Evolutionary conservation across 129 eudicot genomes (phyloP), one percentile per base, ranked within the genome.

Genomic region (Helianthus tuberosus): DNA sequence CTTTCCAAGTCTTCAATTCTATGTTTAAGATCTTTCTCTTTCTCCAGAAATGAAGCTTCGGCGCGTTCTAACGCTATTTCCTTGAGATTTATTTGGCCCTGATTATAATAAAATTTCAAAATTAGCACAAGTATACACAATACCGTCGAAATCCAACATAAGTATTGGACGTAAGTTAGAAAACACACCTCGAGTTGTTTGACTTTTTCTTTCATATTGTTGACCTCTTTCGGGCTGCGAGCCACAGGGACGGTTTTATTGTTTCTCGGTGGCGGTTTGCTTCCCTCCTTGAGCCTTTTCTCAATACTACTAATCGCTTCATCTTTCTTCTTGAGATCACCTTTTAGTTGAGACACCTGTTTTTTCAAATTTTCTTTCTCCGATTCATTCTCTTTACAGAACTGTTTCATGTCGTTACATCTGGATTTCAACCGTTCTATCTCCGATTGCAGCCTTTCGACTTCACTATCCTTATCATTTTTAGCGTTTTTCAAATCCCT

Each of bases 131-230:
- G 66, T 60, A 55, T 55, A 67, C 47, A 66, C 80, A 36, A 66
- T 66, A 53, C 20, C 70, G 43, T 62, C 35, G 55, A 29, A 60
- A 58, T 47, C 57, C 68, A 44, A 52, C 29, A 68, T 12, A n/a
- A 36, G 6, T 14, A 23, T n/a, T 35, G 70, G 67, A 32, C 73
- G 36, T 6, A 25, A 20, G 11, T 38, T 51, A 59, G 53, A 68
- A 7, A 58, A 64, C 64, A 83, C 84, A 94, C 99, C 97, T 91
- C 96, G 29, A 94, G 97, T 62, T 80, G 60, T 75, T 79, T 87
- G 55, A 91, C 83, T 71, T 62, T 84, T 74, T 94, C 99, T 85
- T 91, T 94, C 89, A 88, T 85, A 73, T 71, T 74, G 12, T 81
- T 66, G 41, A 86, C 76, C 64, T 93, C 96, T 83, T 88, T 93